A percentile compares a stretch with the other conserved stretches of the same genome.
Evolutionary conservation across 1,284 basidiomycete species (phyloP).

Genomic region (Phaffia rhodozyma): DNA sequence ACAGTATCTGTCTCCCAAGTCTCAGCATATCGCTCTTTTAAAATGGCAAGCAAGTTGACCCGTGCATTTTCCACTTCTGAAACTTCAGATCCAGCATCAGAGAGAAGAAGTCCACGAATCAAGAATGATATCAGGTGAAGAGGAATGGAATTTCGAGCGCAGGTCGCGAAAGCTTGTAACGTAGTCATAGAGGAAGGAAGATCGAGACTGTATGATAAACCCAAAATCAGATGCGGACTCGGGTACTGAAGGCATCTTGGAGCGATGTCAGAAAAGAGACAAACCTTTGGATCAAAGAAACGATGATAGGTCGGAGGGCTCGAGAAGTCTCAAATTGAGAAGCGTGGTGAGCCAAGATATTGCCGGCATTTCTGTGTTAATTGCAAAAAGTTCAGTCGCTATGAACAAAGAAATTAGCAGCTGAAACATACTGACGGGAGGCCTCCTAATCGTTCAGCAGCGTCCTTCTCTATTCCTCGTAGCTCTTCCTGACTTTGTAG

Average conservation of each 20-base stretch:
- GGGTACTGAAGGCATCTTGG: not conserved
- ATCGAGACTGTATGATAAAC: slow-evolving; percentile 3
- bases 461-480: slow-evolving; percentile 21
- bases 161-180: slow-evolving; percentile 13
- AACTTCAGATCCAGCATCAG: not conserved
- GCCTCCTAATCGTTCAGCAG: not conserved
- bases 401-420: not conserved
- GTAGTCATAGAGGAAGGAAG: not conserved
- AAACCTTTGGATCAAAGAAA: slow-evolving; percentile 2
- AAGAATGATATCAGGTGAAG: slow-evolving; percentile 5
- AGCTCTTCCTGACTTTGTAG: slow-evolving; percentile 47
- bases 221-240: not conserved
- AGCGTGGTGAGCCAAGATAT: slow-evolving; percentile 6
- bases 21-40: slow-evolving; percentile 13
- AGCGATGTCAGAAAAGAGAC: not conserved
- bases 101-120: slow-evolving; percentile 4
- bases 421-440: not conserved
- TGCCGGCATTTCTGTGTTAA: not conserved
- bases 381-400: not conserved
- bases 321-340: slow-evolving; percentile 12
- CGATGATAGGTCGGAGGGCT: slow-evolving; percentile 12
- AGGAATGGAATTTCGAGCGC: not conserved
- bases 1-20: slow-evolving; percentile 13
- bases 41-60: not conserved
- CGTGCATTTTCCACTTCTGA: not conserved